phyloP scores from a whole-genome alignment of 257 asterid genomes.

The Solanum sejunctum region DNA sequence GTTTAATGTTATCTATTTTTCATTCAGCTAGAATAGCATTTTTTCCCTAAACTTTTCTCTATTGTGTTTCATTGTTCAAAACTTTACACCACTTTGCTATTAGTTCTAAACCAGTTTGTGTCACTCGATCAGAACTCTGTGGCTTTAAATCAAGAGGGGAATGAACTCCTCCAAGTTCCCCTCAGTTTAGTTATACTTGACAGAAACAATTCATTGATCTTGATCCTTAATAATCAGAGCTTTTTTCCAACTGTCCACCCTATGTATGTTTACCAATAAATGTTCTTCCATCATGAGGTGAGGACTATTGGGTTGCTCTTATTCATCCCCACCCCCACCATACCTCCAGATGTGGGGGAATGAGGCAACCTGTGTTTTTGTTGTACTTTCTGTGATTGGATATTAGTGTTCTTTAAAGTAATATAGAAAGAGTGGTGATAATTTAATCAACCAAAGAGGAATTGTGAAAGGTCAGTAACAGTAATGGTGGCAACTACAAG shows the following conservation, averaged over 20 bases:
- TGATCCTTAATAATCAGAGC: neutral
- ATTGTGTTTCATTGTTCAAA: neutral
- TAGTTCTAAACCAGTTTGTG: neutral
- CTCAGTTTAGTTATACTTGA: neutral
- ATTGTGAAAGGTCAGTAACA: neutral
- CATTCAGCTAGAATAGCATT: neutral
- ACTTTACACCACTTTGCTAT: neutral
- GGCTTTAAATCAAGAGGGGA: neutral
- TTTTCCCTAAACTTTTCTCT: neutral
- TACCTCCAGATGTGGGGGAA: neutral
- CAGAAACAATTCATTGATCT: neutral
- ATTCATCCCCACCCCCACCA: neutral
- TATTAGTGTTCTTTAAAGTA: neutral
- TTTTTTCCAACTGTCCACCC: neutral
- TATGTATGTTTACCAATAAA: neutral
- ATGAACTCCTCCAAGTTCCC: neutral
- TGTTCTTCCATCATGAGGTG: neutral
- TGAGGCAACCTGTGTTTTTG: neutral
- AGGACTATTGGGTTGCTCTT: neutral
- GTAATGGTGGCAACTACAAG: neutral
- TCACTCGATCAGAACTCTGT: neutral
- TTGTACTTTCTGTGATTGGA: neutral
- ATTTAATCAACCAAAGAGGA: neutral
- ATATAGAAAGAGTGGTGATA: neutral
- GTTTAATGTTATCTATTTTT: neutral